Conservation (phyloP, 768 basidiomycete genomes). For the Suillus sp. region DNA sequence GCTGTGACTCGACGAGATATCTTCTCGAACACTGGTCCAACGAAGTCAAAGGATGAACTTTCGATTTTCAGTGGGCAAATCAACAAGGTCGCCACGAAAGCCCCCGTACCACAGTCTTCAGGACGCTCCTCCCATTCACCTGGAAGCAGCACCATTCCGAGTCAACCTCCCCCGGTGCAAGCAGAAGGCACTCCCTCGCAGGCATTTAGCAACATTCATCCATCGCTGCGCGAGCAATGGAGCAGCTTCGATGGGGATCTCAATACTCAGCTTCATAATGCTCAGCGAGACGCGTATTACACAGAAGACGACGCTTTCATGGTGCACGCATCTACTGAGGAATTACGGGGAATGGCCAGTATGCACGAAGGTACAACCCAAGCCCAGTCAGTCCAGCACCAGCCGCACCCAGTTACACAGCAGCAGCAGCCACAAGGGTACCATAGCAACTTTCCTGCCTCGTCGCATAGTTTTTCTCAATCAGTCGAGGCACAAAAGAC, state of each 20-base stretch:
- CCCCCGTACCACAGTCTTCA: conserved; percentile 23
- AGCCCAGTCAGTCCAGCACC: conserved; percentile 23
- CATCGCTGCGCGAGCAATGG: conserved; percentile 56
- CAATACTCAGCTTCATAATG: conserved; percentile 48
- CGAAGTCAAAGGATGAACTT: conserved; percentile 64
- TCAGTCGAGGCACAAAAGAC: background rate
- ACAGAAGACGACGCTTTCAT: conserved; percentile 25
- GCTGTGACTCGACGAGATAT: conserved; percentile 51
- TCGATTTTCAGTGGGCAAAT: conserved; percentile 79
- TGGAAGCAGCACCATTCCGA: conserved; percentile 19
- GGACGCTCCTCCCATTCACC: conserved; percentile 12
- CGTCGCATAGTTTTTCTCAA: background rate
- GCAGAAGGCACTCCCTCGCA: conserved; percentile 8
- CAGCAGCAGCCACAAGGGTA: conserved; percentile 23
- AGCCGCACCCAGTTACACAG: conserved; percentile 28
- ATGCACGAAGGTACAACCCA: conserved; percentile 8
- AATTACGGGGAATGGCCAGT: background rate
- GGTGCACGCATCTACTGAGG: conserved; percentile 14
- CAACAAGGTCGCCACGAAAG: conserved; percentile 58
- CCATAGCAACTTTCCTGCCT: background rate
- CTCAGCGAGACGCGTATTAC: conserved; percentile 28
- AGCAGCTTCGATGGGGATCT: conserved; percentile 58
- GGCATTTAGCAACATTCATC: conserved; percentile 52
- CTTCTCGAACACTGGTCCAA: conserved; percentile 50
- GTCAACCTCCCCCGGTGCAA: conserved; percentile 8